Evolutionary conservation across 768 basidiomycete genomes (phyloP).

Genomic region (Hysterangium stoloniferum): DNA sequence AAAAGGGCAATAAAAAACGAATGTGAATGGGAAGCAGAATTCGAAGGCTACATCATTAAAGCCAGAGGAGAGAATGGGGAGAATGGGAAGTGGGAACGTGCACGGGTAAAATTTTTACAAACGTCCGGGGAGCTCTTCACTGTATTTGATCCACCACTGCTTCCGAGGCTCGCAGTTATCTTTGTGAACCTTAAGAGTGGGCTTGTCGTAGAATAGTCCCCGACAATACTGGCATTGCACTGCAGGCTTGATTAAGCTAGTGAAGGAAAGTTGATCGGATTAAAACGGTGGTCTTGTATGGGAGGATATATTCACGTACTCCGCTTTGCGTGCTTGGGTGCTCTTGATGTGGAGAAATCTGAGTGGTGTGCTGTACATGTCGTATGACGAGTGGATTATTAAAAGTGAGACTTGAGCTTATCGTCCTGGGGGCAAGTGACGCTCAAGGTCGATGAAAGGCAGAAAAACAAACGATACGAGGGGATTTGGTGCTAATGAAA

Average conservation of each 20-base stretch:
- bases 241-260: not conserved
- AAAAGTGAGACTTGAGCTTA: too few relatives aligned
- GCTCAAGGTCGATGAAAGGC: too few relatives aligned
- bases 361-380: too few relatives aligned
- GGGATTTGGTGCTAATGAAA: too few relatives aligned
- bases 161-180: constrained; percentile 10
- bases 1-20: not conserved
- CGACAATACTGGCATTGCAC: constrained; percentile 10
- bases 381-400: too few relatives aligned
- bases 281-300: too few relatives aligned
- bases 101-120: constrained; percentile 1
- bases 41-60: not conserved
- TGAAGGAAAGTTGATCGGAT: not conserved
- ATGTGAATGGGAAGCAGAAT: not conserved
- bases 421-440: too few relatives aligned
- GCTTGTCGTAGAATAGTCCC: not conserved
- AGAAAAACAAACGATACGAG: too few relatives aligned
- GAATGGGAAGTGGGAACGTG: not conserved
- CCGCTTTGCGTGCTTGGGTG: too few relatives aligned
- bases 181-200: constrained; percentile 3
- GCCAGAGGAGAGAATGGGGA: not conserved
- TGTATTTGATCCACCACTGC: constrained; percentile 9
- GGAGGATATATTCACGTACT: too few relatives aligned
- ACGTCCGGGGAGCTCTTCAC: constrained; percentile 10
- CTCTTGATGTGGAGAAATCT: too few relatives aligned